Conservation (phyloP, 345 rosid species). For the Euphorbia lathyris region DNA sequence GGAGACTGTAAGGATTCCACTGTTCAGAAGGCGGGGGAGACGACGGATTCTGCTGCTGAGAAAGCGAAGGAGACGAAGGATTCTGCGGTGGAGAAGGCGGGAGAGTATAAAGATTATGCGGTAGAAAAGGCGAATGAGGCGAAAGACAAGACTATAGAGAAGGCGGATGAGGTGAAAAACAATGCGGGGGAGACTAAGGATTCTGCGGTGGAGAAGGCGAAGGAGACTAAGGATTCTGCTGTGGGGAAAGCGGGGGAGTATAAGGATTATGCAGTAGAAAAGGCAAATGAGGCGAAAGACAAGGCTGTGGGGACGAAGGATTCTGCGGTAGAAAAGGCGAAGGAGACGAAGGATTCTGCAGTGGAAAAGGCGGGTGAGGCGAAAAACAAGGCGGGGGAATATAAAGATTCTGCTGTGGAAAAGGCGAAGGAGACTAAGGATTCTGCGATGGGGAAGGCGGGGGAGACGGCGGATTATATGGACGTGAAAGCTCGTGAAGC, state of each 20-base stretch:
- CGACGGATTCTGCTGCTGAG: not conserved
- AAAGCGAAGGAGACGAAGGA: constrained; percentile 24
- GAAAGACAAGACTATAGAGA: constrained; percentile 16
- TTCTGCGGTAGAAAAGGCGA: constrained; percentile 9
- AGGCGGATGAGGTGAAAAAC: constrained; percentile 18
- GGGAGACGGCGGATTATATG: constrained; percentile 10
- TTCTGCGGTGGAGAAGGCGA: constrained; percentile 11
- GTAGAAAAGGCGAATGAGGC: constrained; percentile 18
- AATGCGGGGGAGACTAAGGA: constrained; percentile 22
- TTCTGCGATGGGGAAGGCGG: not conserved
- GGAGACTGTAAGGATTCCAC: constrained; percentile 20
- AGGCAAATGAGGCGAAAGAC: constrained; percentile 17
- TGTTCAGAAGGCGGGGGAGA: constrained; percentile 22
- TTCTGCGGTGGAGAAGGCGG: constrained; percentile 5
- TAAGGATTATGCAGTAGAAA: constrained; percentile 21
- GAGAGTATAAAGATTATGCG: constrained; percentile 22
- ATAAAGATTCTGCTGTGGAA: constrained; percentile 22
- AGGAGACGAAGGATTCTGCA: constrained; percentile 22
- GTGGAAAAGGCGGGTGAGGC: constrained; percentile 4
- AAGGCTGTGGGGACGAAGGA: not conserved
- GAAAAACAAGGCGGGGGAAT: constrained; percentile 22
- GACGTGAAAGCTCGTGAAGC: no score
- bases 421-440: constrained; percentile 19
- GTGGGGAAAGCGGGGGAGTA: constrained; percentile 18
- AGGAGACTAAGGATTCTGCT: constrained; percentile 16